Percentiles rank a stretch among this genome's conserved stretches.
These are phyloP conservation scores for Backusella macrospora DNA, from an alignment of 192 early-diverging fungal species.

Conservation along the genomic window DNA sequence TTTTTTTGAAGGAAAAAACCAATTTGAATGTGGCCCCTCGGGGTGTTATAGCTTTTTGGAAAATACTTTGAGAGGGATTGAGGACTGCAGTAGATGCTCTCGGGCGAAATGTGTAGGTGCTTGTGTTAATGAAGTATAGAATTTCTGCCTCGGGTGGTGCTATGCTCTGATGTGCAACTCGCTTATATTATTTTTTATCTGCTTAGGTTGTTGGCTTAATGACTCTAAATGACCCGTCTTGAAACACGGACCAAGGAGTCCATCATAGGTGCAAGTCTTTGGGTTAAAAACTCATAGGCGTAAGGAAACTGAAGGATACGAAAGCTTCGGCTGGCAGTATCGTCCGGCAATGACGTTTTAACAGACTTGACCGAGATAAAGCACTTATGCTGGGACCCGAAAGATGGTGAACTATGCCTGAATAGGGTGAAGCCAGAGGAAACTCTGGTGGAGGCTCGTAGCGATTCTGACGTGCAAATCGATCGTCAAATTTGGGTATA, in stretches of 20 bases:
- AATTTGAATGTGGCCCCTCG: slow-evolving; percentile 52
- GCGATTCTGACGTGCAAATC: slow-evolving; percentile 79
- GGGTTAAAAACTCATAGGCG: slow-evolving; percentile 61
- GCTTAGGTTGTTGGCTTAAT: slow-evolving; percentile 66
- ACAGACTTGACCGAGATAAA: slow-evolving; percentile 58
- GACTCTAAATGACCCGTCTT: slow-evolving; percentile 75
- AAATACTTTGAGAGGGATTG: slow-evolving; percentile 58
- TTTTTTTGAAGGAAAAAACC: slow-evolving; percentile 54
- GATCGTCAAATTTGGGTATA: slow-evolving; percentile 82
- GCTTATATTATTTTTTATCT: slow-evolving; percentile 14
- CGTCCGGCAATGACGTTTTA: slow-evolving; percentile 56
- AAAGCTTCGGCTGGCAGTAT: slow-evolving; percentile 49
- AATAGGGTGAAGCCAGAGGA: slow-evolving; percentile 82
- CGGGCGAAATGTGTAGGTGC: slow-evolving; percentile 33
- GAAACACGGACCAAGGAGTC: slow-evolving; percentile 86
- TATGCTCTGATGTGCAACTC: not conserved
- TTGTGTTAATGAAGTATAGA: not conserved
- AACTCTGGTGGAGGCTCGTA: slow-evolving; percentile 79
- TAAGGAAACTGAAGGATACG: slow-evolving; percentile 60
- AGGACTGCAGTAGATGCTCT: slow-evolving; percentile 54
- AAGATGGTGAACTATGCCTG: slow-evolving; percentile 85
- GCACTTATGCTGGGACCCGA: slow-evolving; percentile 78
- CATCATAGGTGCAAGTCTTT: slow-evolving; percentile 78
- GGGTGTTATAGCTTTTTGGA: slow-evolving; percentile 60
- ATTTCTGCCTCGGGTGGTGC: not conserved